Conservation (phyloP, 768 basidiomycete species). For the Thelephora aurantiotincta region DNA sequence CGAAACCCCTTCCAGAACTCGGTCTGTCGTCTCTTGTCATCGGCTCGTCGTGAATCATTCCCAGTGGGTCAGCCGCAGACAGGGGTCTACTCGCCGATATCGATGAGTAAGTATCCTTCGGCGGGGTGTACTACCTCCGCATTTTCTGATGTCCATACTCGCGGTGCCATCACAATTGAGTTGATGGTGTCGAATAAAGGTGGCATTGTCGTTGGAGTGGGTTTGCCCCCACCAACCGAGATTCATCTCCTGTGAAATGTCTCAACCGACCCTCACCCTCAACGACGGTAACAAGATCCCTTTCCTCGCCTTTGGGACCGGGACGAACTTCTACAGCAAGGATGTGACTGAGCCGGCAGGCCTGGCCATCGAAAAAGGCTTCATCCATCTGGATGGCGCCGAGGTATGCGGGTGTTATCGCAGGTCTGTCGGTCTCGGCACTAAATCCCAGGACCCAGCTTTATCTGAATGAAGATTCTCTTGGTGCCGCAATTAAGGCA, state of each 20-base stretch:
- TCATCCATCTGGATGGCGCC: conserved; percentile 21
- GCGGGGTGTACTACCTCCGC: too few relatives aligned
- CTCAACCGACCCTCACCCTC: conserved; percentile 16
- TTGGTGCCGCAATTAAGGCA: conserved; percentile 19
- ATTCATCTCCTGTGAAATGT: conserved; percentile 8
- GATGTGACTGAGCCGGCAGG: conserved; percentile 15
- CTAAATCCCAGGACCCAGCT: conserved; percentile 14
- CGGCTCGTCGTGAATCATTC: too few relatives aligned
- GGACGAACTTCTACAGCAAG: conserved; percentile 18
- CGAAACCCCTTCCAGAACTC: too few relatives aligned
- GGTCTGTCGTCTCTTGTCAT: too few relatives aligned
- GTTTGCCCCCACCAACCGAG: too few relatives aligned
- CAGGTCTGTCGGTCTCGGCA: too few relatives aligned
- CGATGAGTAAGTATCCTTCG: too few relatives aligned
- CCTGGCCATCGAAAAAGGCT: conserved; percentile 20
- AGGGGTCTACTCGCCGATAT: too few relatives aligned
- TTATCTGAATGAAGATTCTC: conserved; percentile 24
- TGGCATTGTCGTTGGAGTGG: neutral
- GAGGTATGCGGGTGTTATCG: too few relatives aligned
- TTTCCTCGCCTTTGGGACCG: conserved; percentile 24
- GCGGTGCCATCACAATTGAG: neutral
- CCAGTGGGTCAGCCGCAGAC: too few relatives aligned
- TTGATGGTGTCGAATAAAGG: neutral
- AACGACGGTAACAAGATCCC: conserved; percentile 25
- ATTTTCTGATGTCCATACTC: too few relatives aligned